Percentiles rank a stretch among this genome's conserved stretches.
phyloP scores from a whole-genome alignment of 495 filamentous ascomycete species.

The Clavariopsis aquatica region DNA sequence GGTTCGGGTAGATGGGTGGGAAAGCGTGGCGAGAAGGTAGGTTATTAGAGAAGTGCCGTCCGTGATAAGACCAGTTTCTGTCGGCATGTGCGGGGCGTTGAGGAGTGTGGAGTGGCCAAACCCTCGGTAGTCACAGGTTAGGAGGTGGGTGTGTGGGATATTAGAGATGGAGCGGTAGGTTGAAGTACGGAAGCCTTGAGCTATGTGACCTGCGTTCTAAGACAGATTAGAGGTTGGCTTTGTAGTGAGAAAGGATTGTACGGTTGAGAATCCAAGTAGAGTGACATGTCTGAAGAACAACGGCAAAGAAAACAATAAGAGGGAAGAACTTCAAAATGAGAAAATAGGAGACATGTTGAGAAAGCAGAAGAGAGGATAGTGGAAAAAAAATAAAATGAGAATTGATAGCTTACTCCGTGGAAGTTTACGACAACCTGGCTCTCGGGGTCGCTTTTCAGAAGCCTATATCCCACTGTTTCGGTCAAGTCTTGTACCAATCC shows the following conservation, averaged over 20 bases:
- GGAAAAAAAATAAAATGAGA: background rate
- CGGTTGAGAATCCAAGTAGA: too few species aligned
- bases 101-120: conserved; percentile 78
- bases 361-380: background rate
- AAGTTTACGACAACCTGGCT: conserved; percentile 46
- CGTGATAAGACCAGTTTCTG: conserved; percentile 77
- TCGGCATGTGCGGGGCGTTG: conserved; percentile 51
- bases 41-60: conserved; percentile 73
- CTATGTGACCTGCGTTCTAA: conserved; percentile 53
- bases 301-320: background rate
- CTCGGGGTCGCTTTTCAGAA: conserved; percentile 41
- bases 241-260: too few species aligned
- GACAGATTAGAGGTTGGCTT: background rate
- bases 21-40: conserved; percentile 66
- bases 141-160: conserved; percentile 61
- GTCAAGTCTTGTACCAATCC: conserved; percentile 39
- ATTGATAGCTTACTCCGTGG: conserved; percentile 34
- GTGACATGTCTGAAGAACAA: too few species aligned
- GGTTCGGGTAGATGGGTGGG: conserved; percentile 69
- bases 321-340: conserved; percentile 12
- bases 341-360: background rate
- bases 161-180: conserved; percentile 53
- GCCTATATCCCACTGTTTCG: conserved; percentile 37
- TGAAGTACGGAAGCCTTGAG: conserved; percentile 53
- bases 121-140: conserved; percentile 86